Evolutionary conservation across 495 filamentous ascomycete species (phyloP).

Genomic region (Daldinia decipiens): DNA sequence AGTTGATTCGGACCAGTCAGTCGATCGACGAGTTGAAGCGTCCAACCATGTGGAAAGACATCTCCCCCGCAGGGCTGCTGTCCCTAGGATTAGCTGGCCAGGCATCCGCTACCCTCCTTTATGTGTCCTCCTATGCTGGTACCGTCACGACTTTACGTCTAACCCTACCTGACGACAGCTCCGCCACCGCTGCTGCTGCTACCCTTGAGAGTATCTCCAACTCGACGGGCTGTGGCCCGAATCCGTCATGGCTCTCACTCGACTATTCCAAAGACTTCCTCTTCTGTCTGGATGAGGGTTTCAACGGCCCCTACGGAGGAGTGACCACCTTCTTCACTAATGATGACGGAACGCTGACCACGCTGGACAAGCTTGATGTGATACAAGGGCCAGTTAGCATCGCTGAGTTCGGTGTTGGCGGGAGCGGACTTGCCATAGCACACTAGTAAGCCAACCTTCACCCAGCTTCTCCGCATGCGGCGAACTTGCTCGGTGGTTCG

Average conservation of each 20-base stretch:
- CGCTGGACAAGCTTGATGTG: constrained; percentile 48
- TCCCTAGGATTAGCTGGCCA: constrained; percentile 47
- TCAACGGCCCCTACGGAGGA: constrained; percentile 52
- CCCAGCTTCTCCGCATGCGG: constrained; percentile 27
- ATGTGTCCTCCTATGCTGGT: constrained; percentile 70
- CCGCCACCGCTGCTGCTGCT: constrained; percentile 36
- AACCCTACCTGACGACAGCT: constrained; percentile 39
- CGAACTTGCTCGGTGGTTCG: constrained; percentile 32
- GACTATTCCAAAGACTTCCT: constrained; percentile 58
- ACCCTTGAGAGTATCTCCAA: constrained; percentile 52
- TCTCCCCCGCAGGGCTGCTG: constrained; percentile 47
- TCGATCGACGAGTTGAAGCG: constrained; percentile 34
- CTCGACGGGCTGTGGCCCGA: constrained; percentile 60
- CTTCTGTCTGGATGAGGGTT: constrained; percentile 71
- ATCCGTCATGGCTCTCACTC: constrained; percentile 69
- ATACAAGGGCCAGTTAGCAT: constrained; percentile 58
- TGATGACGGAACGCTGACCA: constrained; percentile 50
- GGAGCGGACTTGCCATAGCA: constrained; percentile 56
- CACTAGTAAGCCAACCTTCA: constrained; percentile 58
- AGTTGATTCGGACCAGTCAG: constrained; percentile 33
- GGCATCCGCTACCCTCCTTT: constrained; percentile 59
- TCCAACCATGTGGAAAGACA: constrained; percentile 45
- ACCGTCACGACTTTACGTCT: constrained; percentile 66
- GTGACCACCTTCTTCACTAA: constrained; percentile 55
- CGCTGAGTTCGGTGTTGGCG: constrained; percentile 55